Base-by-base conservation (phyloP, 768 basidiomycete genomes). In the Calvatia gigantea region DNA sequence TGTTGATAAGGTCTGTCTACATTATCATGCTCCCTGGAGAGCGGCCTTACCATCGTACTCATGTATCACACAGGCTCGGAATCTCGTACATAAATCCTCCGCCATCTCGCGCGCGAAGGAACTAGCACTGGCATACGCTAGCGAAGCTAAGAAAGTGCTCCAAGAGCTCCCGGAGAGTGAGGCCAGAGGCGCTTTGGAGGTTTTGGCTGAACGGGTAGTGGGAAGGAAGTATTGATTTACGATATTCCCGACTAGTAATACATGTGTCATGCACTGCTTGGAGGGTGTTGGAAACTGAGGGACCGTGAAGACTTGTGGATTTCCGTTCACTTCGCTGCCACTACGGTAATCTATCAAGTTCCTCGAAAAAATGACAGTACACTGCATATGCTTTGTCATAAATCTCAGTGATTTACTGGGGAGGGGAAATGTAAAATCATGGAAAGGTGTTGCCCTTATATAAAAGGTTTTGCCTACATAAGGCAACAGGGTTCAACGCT, bases 91-190 rank as follows among this genome's bases (percentile, higher is more conserved):
- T 29, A 75, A 81, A 15, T 91, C 89, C 6, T 87, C 89, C 3
- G 95, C 94, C 0, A 78, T 96, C 14, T 80, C 84, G 53, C 82
- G 90, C 25, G 98, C 96, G 9, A 81, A 86, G 6, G 81, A 83
- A 27, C 79, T 98, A 12, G 96, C 95, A 6, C 75, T 76, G 31
- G 74, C 76, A 21, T 93, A 97, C 67, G 89, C 90, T 0, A 80
- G 83, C 42, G 86, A 89, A 66, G 96, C 95, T 14, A 80, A 82
- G 32, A 83, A 87, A 57, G 83, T 87, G 12, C 74, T 97, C 9
- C 74, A 74, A 52, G 68, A 75, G 19, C 75, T 98, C 43, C 95
- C 95, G 0, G 84, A 88, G 58, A 94, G 91, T 64, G 87, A 91
- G 33, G 94, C 94, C 25, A 86, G 88, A 68, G 73, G 74, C 25